These are phyloP conservation scores for Coccomyxa sp. DNA, from an alignment of 139 green algal species.

Conservation along the genomic window DNA sequence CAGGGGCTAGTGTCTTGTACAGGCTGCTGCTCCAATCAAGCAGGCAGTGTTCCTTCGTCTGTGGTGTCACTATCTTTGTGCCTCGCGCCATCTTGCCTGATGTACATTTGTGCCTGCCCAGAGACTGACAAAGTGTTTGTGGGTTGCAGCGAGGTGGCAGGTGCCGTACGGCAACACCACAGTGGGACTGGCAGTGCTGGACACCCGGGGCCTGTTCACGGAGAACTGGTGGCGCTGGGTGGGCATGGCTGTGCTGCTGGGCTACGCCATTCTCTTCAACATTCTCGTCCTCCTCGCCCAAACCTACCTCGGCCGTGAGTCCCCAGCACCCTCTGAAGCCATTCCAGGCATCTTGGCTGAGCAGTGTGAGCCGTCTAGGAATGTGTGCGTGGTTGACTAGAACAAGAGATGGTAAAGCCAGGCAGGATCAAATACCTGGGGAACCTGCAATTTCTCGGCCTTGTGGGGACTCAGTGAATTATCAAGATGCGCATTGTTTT, in stretches of 20 bases:
- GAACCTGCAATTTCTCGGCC: too few species aligned
- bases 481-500: too few species aligned
- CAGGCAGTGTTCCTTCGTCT: too few species aligned
- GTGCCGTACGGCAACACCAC: neutral
- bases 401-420: too few species aligned
- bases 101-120: too few species aligned
- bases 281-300: neutral
- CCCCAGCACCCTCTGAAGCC: neutral
- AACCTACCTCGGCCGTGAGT: neutral
- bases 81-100: too few species aligned
- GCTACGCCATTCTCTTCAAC: conserved; percentile 11
- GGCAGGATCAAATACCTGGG: too few species aligned
- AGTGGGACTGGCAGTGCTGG: neutral
- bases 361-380: neutral
- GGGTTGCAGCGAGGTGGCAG: neutral
- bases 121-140: neutral
- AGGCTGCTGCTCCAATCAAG: too few species aligned
- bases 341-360: neutral
- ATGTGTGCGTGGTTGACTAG: neutral
- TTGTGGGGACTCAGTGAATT: too few species aligned
- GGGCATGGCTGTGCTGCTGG: neutral
- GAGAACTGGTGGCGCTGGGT: conserved; percentile 10
- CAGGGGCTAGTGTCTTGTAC: too few species aligned
- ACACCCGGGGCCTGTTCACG: neutral
- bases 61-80: too few species aligned